Base-by-base conservation (phyloP, 495 filamentous ascomycete genomes). In the Pyrenula aspistea region DNA sequence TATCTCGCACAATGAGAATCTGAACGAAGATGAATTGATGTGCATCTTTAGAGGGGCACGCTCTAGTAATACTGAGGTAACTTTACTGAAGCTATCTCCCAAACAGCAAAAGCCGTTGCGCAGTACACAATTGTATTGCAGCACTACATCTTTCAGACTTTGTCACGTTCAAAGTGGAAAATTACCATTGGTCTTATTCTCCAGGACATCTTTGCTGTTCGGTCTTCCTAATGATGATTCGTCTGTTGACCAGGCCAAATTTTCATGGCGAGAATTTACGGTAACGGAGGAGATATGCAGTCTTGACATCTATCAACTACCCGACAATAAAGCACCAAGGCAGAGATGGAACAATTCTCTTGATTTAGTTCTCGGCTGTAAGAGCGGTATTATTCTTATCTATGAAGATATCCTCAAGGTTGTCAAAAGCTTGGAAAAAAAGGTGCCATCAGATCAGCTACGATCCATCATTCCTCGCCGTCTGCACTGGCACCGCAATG, bases 401-500 rank as follows among this genome's bases (percentile, higher is more conserved):
- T 93, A 94, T 64, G 77, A 83, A 59, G 84, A 94, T 66, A 64
- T 94, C 21, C 58, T 88, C 4, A 71, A 75, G 20, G 79, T 81
- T 52, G 63, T 93, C 2, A 68, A 49, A 50, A 71, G 63, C 47
- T 60, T 59, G 10, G 73, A 74, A 4, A 84, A 80, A 62, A 71
- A 60, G 56, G 59, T 56, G 54, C 55, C 62, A 8, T 20, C n/a
- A 52, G 50, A 52, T 10, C 19, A 52, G 10, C n/a, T 8, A 10
- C 19, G 19, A 24, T 8, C 50, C 50, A 4, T 42, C 8, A 15
- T 8, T 22, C 71, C 69, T n/a, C 68, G 73, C n/a, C 68, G 70
- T 23, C 71, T 92, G 23, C 94, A 97, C 65, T 99, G 93, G 93
- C 93, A 99, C 68, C 80, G 94, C 62, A 82, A 83, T 56, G 78